Conservation (phyloP, 2,329 filamentous ascomycete species). For the Xylariales sp. region DNA sequence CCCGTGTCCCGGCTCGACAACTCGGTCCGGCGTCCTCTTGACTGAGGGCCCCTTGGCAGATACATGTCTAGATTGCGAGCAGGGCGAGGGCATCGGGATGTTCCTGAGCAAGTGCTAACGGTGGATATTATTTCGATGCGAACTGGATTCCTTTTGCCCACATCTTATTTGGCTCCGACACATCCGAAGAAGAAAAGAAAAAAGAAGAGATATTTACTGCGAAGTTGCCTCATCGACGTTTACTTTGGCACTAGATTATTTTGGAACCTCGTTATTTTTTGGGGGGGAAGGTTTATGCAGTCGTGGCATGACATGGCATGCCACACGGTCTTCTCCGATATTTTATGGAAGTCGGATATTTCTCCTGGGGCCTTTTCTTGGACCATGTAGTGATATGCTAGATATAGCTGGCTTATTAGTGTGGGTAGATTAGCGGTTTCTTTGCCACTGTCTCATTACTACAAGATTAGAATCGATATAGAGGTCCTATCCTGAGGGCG, state of each 20-base stretch:
- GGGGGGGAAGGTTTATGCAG: constrained; percentile 5
- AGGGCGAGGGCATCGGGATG: constrained; percentile 40
- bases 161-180: neutral
- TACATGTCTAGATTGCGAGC: constrained; percentile 42
- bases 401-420: constrained; percentile 9
- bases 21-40: constrained; percentile 36
- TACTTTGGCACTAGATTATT: constrained; percentile 6
- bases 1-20: constrained; percentile 40
- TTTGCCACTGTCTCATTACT: neutral
- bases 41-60: constrained; percentile 40
- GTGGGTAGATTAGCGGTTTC: constrained; percentile 2
- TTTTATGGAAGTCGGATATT: constrained; percentile 17
- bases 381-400: constrained; percentile 29
- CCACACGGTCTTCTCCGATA: constrained; percentile 17
- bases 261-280: constrained; percentile 8
- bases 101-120: constrained; percentile 43
- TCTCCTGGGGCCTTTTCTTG: constrained; percentile 18
- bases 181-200: neutral
- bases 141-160: too few species aligned
- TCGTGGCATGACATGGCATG: constrained; percentile 1
- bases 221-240: constrained; percentile 4
- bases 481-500: neutral
- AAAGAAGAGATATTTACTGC: constrained; percentile 24
- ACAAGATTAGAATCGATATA: neutral
- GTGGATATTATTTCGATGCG: neutral